Base-by-base conservation (phyloP, 1,284 basidiomycete species). In the Fomitopsis pinicola region DNA sequence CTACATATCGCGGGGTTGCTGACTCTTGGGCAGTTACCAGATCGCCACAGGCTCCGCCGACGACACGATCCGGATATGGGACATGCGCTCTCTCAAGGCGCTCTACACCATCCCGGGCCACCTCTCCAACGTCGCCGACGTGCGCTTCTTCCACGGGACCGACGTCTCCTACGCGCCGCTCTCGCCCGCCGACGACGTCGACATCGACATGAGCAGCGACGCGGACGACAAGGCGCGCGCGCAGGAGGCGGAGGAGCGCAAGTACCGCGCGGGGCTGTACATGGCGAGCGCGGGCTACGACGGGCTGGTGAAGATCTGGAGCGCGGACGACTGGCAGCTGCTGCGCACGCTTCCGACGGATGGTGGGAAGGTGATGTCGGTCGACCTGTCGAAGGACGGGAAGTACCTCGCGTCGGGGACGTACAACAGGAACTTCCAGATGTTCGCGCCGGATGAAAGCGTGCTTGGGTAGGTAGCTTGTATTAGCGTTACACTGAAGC, bases 1-100 rank as follows among this genome's bases (percentile, higher is more conserved):
- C 3, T 35, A 3, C 0, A 0, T 38, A 15, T 3, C 19, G 15
- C 22, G 9, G 12, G 19, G 4, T 42, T 53, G 36, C 33, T 59
- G 5, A 57, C 4, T 8, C 58, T 57, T 7, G 19, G 19, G 45
- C 69, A 96, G 95, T 55, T 97, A 97, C 72, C 97, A 99, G 82
- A 88, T 99, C 54, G 97, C 95, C 7, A 97, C 97, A 0, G 97
- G 96, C 26, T 91, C 95, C 1, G 95, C 94, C 53, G 97, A 99
- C 75, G 97, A 99, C 72, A 98, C 96, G 0, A 92, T 99, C 66
- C 89, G 95, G 48, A 95, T 99, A 79, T 99, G 97, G 97, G 97
- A 99, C 76, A 88, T 99, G 78, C 89, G 97, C 30, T 90, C 92
- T 2, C 82, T 98, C 33, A 92, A 89, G 69, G 88, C 94, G 22